Conservation (phyloP, 306 rosid species). For the Vigna mungo region DNA sequence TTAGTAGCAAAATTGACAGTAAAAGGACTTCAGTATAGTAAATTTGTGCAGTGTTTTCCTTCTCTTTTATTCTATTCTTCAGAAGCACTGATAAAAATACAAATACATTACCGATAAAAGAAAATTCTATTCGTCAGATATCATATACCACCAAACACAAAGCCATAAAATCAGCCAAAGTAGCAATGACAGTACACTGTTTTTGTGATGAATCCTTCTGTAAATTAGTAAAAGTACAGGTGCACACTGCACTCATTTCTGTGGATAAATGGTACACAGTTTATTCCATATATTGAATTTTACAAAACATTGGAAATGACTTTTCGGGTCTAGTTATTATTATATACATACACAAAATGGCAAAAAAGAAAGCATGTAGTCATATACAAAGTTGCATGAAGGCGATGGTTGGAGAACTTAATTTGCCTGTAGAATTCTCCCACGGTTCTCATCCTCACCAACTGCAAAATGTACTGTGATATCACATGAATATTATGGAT, state of each 20-base stretch:
- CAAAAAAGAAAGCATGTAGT: background rate
- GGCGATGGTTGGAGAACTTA: constrained; percentile 23
- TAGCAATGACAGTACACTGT: background rate
- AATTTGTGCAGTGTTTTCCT: too few species aligned
- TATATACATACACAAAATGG: constrained; percentile 31
- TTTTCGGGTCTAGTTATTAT: constrained; percentile 40
- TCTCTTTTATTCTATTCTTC: background rate
- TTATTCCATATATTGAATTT: constrained; percentile 42
- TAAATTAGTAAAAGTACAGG: background rate
- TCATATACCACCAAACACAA: background rate
- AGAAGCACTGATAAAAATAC: too few species aligned
- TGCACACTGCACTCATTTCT: background rate
- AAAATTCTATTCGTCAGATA: background rate
- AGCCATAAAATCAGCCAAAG: constrained; percentile 3
- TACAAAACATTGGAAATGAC: constrained; percentile 39
- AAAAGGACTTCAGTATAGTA: too few species aligned
- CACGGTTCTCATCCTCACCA: constrained; percentile 64
- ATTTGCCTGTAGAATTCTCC: constrained; percentile 79
- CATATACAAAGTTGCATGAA: constrained; percentile 23
- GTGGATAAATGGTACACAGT: background rate
- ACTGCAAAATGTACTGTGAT: constrained; percentile 57
- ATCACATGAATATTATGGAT: constrained; percentile 30
- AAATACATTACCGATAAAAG: too few species aligned
- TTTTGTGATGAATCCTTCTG: constrained; percentile 1
- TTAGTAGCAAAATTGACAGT: too few species aligned